phyloP scores from a whole-genome alignment of 1,284 basidiomycete species.

The Pseudozyma hubeiensis region DNA sequence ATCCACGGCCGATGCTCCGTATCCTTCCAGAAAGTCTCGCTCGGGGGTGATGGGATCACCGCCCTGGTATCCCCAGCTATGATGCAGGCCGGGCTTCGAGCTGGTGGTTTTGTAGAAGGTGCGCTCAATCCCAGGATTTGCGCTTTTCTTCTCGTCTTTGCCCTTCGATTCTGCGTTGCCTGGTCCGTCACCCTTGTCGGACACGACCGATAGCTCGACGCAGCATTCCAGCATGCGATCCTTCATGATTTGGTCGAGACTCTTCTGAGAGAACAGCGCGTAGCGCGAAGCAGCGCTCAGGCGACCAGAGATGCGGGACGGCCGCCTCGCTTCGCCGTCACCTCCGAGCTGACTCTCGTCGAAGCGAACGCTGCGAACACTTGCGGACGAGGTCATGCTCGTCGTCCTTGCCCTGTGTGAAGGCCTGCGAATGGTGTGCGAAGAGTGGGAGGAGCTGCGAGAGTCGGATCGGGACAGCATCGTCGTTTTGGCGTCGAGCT shows the following conservation, averaged over 20 bases:
- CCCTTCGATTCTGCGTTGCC: neutral
- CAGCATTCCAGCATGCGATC: conserved; percentile 48
- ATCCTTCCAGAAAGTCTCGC: conserved; percentile 23
- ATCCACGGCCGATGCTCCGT: neutral
- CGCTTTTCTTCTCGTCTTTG: neutral
- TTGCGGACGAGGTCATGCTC: conserved; percentile 38
- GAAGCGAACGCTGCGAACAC: conserved; percentile 43
- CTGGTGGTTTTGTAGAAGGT: conserved; percentile 28
- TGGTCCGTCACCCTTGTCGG: neutral
- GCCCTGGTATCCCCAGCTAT: conserved; percentile 42
- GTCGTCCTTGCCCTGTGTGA: conserved; percentile 34
- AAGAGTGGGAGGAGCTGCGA: conserved; percentile 43
- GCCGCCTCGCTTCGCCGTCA: conserved; percentile 12
- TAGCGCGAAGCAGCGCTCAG: conserved; percentile 32
- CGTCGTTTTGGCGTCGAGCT: conserved; percentile 28
- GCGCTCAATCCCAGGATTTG: neutral
- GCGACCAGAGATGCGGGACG: conserved; percentile 15
- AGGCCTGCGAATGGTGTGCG: conserved; percentile 38
- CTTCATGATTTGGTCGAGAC: conserved; percentile 40
- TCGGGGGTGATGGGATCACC: conserved; percentile 35
- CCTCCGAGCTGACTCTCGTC: conserved; percentile 30
- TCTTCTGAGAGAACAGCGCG: conserved; percentile 33
- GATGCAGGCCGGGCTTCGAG: conserved; percentile 42
- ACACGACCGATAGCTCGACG: conserved; percentile 28
- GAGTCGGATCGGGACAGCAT: conserved; percentile 45